Evolutionary conservation across 345 rosid genomes (phyloP).

Genomic region (Hypericum perforatum): DNA sequence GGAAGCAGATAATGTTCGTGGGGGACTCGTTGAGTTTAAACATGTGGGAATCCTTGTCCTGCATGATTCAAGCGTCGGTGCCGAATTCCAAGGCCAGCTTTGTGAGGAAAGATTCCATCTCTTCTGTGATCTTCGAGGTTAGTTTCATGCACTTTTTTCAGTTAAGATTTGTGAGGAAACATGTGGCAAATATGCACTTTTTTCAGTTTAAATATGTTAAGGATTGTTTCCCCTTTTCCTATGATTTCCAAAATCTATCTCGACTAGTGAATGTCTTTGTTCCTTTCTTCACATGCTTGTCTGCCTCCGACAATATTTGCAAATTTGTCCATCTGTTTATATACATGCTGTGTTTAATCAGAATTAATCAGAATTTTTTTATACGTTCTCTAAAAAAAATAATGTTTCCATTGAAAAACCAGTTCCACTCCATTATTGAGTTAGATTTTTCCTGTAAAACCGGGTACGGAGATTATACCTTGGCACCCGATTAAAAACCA

Average conservation of each 20-base stretch:
- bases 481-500: too few relatives aligned
- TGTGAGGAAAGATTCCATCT: constrained; percentile 36
- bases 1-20: constrained; percentile 91
- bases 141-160: constrained; percentile 1
- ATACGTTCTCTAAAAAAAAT: too few relatives aligned
- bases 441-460: too few relatives aligned
- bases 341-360: too few relatives aligned
- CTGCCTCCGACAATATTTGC: constrained; percentile 5
- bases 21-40: constrained; percentile 97
- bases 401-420: too few relatives aligned
- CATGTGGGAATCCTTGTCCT: constrained; percentile 92
- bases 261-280: background rate
- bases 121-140: constrained; percentile 63
- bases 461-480: too few relatives aligned
- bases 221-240: constrained; percentile 9
- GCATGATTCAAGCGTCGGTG: constrained; percentile 93
- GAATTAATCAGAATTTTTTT: too few relatives aligned
- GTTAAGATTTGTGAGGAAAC: background rate
- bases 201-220: background rate
- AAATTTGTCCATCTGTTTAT: too few relatives aligned
- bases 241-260: background rate
- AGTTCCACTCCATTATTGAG: too few relatives aligned
- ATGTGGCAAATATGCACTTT: too few relatives aligned
- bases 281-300: background rate
- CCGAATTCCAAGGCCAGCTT: constrained; percentile 48